phyloP scores from a whole-genome alignment of 768 basidiomycete genomes.

The Tremella mesenterica region DNA sequence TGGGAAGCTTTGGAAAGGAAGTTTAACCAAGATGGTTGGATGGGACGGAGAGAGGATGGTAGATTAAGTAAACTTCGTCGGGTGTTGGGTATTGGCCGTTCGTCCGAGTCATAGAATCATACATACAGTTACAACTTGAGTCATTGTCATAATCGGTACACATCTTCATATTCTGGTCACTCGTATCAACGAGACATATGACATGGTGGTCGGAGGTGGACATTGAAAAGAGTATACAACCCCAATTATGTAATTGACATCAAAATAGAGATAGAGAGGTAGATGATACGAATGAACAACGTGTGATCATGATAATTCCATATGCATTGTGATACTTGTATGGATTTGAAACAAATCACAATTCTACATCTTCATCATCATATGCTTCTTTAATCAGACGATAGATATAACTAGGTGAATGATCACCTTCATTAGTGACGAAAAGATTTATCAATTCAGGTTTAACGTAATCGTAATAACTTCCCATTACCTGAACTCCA shows the following conservation, averaged over 20 bases:
- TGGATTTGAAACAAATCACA: too few species aligned
- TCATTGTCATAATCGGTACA: too few species aligned
- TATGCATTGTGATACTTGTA: too few species aligned
- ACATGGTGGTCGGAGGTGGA: not conserved
- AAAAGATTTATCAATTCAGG: constrained; percentile 88
- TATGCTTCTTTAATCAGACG: constrained; percentile 88
- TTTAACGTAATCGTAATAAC: constrained; percentile 91
- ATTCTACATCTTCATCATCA: constrained; percentile 84
- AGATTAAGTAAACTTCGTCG: constrained; percentile 22
- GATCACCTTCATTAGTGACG: constrained; percentile 95
- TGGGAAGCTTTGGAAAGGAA: constrained; percentile 30
- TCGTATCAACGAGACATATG: not conserved
- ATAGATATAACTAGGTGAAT: constrained; percentile 80
- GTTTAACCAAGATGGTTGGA: constrained; percentile 30
- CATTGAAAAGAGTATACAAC: too few species aligned
- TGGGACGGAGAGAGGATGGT: constrained; percentile 28
- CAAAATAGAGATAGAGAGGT: too few species aligned
- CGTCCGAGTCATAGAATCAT: not conserved
- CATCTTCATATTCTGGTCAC: too few species aligned
- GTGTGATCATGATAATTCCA: too few species aligned
- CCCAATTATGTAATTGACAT: too few species aligned
- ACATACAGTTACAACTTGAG: too few species aligned
- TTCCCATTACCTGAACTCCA: constrained; percentile 86
- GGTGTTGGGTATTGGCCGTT: not conserved
- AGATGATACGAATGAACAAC: too few species aligned